Conservation (phyloP, 495 filamentous ascomycete species). For the Hypoxylon fragiforme region DNA sequence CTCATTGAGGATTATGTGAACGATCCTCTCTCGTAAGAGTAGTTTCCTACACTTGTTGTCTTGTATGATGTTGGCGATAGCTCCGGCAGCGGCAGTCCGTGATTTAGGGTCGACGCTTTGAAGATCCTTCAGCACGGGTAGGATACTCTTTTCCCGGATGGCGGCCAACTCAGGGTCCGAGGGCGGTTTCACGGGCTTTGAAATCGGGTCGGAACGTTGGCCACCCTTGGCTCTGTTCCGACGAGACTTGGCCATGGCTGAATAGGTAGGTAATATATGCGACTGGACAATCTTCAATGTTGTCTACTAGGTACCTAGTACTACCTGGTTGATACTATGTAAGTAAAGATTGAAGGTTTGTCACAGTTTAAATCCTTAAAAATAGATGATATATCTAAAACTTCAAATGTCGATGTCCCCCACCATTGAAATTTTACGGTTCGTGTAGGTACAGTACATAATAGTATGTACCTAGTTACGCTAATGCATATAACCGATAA, state of each 20-base stretch:
- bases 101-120: slow-evolving; percentile 57
- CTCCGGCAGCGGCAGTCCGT: slow-evolving; percentile 54
- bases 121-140: slow-evolving; percentile 60
- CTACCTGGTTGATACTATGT: not conserved
- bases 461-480: too few relatives aligned
- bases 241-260: slow-evolving; percentile 49
- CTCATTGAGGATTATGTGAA: slow-evolving; percentile 61
- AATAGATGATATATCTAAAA: too few relatives aligned
- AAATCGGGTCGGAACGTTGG: slow-evolving; percentile 49
- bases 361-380: too few relatives aligned
- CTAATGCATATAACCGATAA: too few relatives aligned
- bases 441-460: too few relatives aligned
- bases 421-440: too few relatives aligned
- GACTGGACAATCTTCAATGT: not conserved
- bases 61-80: slow-evolving; percentile 61
- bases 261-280: not conserved
- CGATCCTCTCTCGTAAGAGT: slow-evolving; percentile 62
- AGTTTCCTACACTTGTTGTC: slow-evolving; percentile 60
- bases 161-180: slow-evolving; percentile 59
- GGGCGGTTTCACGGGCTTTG: slow-evolving; percentile 55
- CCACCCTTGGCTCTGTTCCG: slow-evolving; percentile 41
- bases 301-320: not conserved
- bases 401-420: too few relatives aligned
- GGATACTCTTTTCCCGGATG: slow-evolving; percentile 58
- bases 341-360: too few relatives aligned